Evolutionary conservation across 1,139 yeast species (phyloP), one percentile per base, ranked within the genome.

Genomic region (Yamadazyma buinensis): DNA sequence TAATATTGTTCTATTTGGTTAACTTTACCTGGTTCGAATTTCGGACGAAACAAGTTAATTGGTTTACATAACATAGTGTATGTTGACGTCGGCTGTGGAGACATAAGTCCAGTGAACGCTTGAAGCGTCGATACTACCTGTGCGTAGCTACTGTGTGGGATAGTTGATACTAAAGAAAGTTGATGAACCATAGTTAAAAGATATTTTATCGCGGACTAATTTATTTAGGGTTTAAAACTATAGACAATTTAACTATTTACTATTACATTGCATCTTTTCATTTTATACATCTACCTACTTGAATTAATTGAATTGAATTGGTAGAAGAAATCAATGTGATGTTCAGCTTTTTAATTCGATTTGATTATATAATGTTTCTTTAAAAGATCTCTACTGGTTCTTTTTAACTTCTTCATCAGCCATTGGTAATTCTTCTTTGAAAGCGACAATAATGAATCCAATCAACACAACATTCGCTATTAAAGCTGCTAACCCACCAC

Each of bases 401-500:
- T 35, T 35, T 20, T 37, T 27, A 12, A 17, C 60, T 61, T 25
- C 61, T 62, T 23, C 29, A 7, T 52, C 55, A 12, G 57, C 51
- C 23, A 57, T 58, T 10, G 62, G 54, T n/a, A 80, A 63, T 37
- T 85, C 88, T 55, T 92, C 98, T 18, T 74, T 73, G 56, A 90
- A 88, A 0, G 98, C 97, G 34, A 78, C 90, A 13, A 87, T 69
- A 15, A 92, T 84, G 54, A 86, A 92, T 2, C 90, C 92, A 36
- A 90, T 76, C 47, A 92, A 71, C 24, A 92, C 97, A 11, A 85
- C 61, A 54, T 92, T 92, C 29, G 97, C 97, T 32, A 80, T 79
- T 14, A 80, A 65, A 0, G 97, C 97, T 22, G 97, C 95, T 13
- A 81, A 54, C 5, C 96, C 96, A 23, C 98, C 98, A 36, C 95